A percentile compares a stretch with the other conserved stretches of the same genome.
Conservation (phyloP, 2,329 filamentous ascomycete genomes). For the Colletotrichum sp. region DNA sequence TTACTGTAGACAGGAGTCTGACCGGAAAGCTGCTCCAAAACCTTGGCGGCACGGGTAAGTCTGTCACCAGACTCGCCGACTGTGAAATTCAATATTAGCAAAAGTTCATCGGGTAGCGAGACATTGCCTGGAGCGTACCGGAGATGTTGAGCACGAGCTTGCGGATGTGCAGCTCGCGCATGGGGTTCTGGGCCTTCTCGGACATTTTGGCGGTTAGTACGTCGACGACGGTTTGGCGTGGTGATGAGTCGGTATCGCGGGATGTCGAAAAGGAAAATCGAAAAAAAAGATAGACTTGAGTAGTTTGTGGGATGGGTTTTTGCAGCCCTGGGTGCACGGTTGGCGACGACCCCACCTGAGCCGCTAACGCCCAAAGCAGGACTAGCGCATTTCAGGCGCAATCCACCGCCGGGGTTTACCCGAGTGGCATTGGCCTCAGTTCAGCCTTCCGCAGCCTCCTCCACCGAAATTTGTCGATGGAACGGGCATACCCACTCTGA, state of each 20-base stretch:
- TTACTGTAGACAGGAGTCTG: conserved; percentile 99
- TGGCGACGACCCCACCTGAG: conserved; percentile 25
- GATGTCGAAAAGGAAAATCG: not conserved
- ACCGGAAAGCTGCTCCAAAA: conserved; percentile 99
- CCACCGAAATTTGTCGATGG: conserved; percentile 43
- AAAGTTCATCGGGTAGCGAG: not conserved
- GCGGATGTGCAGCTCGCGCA: conserved; percentile 99
- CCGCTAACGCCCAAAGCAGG: not conserved
- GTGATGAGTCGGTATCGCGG: conserved; percentile 25
- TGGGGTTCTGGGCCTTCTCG: conserved; percentile 95
- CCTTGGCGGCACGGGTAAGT: conserved; percentile 99
- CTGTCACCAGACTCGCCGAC: conserved; percentile 99
- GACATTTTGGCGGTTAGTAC: conserved; percentile 50
- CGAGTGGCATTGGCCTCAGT: conserved; percentile 29
- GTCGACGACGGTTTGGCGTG: conserved; percentile 32
- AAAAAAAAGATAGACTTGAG: not conserved
- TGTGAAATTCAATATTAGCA: not conserved
- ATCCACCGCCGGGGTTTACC: not conserved
- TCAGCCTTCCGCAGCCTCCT: conserved; percentile 42
- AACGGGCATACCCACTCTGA: conserved; percentile 38
- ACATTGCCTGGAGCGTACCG: conserved; percentile 33
- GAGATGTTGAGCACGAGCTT: conserved; percentile 99
- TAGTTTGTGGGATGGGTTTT: conserved; percentile 41
- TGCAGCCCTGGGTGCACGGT: conserved; percentile 36
- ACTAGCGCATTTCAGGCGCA: not conserved